Base-by-base conservation (phyloP, 345 rosid species). In the Bretschneidera sinensis region DNA sequence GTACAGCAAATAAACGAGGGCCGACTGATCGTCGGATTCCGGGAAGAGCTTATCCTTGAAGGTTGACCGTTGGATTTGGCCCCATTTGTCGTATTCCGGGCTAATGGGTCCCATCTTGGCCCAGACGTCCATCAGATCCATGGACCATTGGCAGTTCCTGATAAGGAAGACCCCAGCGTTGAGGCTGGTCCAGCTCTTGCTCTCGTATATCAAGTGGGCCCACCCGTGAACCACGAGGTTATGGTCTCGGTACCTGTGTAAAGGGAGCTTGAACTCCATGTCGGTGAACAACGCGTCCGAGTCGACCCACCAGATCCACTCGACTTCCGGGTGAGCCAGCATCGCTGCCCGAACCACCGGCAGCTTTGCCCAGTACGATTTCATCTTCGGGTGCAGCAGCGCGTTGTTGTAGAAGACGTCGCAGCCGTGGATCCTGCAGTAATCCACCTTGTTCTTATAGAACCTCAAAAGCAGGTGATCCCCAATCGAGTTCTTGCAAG, bases 291-390 rank as follows among this genome's bases (percentile, higher is more conserved):
- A 33, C 17, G 98, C 99, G 63, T 94, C 99, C 61, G 99, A 87
- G 73, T 94, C 99, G 17, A 89, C 94, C 98, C 98, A 92, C 98
- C 98, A 92, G 88, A 92, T 87, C 98, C 98, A 92, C 72, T 89
- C 97, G 17, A 91, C 91, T 63, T 92, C 98, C 43, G 99, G 99
- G 74, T 94, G 99, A 51, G 97, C 90, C 52, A 92, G 52, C 99
- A 92, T 92, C 65, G 90, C 84, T 43, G 99, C 88, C 51, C 77
- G 75, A 21, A 89, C 81, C 55, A 74, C 81, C 22, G 99, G 95
- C 2, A 79, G 74, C 66, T 92, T 89, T 31, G 97, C 99, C 99
- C 99, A 92, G 61, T 4, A 92, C 24, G 79, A 63, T 24, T 34
- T 34, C 99, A 92, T 92, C 54, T 83, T 83, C 54, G 85, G 96